Percentiles rank a stretch among this genome's conserved stretches.
Evolutionary conservation across 768 basidiomycete genomes (phyloP).

Genomic region (Tricholoma furcatifolium): DNA sequence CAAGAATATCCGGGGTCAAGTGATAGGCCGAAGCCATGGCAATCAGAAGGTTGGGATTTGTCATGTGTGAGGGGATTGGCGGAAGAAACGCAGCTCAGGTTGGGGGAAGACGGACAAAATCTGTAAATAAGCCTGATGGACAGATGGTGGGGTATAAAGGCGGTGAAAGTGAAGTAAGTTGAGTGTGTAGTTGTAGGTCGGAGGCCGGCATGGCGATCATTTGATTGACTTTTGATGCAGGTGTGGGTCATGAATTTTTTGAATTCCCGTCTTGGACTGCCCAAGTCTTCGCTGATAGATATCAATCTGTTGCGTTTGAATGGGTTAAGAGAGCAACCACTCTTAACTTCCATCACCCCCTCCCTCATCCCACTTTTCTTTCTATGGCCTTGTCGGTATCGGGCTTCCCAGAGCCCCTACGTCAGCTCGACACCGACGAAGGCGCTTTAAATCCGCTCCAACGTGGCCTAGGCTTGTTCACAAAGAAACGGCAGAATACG

Average conservation of each 20-base stretch:
- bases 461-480: constrained; percentile 24
- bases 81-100: neutral
- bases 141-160: neutral
- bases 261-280: neutral
- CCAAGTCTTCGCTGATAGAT: constrained; percentile 5
- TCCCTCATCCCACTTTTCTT: neutral
- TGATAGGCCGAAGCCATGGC: constrained; percentile 7
- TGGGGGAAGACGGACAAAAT: neutral
- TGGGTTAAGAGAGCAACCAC: constrained; percentile 17
- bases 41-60: neutral
- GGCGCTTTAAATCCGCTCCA: constrained; percentile 13
- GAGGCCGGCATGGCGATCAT: constrained; percentile 13
- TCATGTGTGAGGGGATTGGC: neutral
- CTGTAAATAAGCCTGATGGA: neutral
- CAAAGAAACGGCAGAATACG: constrained; percentile 20
- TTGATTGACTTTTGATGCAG: constrained; percentile 17
- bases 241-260: constrained; percentile 3
- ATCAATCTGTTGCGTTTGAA: constrained; percentile 11
- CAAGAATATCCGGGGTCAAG: neutral
- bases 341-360: constrained; percentile 1
- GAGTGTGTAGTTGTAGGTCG: neutral
- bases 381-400: constrained; percentile 35
- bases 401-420: constrained; percentile 33
- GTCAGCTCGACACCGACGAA: constrained; percentile 16
- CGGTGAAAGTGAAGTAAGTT: neutral